A percentile compares a stretch with the other conserved stretches of the same genome.
Conservation (phyloP, 2,329 filamentous ascomycete species). For the Cordyceps tenuipes region DNA sequence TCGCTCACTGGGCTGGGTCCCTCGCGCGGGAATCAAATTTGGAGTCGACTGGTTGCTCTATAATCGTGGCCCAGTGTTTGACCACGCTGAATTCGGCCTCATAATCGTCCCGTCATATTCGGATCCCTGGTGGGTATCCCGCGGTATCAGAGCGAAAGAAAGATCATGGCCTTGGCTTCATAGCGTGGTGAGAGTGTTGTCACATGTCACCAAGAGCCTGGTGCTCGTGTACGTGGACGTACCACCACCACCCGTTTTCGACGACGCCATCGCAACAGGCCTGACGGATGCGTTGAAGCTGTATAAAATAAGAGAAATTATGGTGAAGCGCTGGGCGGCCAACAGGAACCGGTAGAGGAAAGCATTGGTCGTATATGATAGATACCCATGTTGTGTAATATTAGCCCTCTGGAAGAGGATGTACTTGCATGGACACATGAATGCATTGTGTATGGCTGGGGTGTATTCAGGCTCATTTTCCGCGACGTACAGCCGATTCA, state of each 20-base stretch:
- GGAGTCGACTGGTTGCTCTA: constrained; percentile 93
- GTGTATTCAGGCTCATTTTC: neutral
- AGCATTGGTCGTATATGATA: constrained; percentile 8
- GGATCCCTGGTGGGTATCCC: constrained; percentile 60
- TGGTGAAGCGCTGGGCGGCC: constrained; percentile 73
- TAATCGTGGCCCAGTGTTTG: constrained; percentile 83
- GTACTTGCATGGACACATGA: neutral
- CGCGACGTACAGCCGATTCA: too few species aligned
- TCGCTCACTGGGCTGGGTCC: constrained; percentile 89
- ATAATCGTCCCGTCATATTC: constrained; percentile 77
- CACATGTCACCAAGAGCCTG: constrained; percentile 82
- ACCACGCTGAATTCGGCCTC: constrained; percentile 88
- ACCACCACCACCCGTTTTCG: constrained; percentile 53
- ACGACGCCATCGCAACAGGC: constrained; percentile 39
- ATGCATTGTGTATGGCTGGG: neutral
- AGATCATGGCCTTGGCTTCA: constrained; percentile 77
- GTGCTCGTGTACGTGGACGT: constrained; percentile 88
- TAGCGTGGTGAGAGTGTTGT: constrained; percentile 79
- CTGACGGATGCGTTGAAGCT: constrained; percentile 55
- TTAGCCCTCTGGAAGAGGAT: neutral
- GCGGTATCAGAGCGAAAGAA: constrained; percentile 39
- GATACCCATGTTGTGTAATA: constrained; percentile 9
- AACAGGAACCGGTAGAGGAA: constrained; percentile 55
- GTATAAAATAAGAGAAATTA: constrained; percentile 74
- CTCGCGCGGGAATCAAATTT: constrained; percentile 88